Evolutionary conservation across 1,284 basidiomycete species (phyloP).

Genomic region (Taiwanofungus camphoratus): DNA sequence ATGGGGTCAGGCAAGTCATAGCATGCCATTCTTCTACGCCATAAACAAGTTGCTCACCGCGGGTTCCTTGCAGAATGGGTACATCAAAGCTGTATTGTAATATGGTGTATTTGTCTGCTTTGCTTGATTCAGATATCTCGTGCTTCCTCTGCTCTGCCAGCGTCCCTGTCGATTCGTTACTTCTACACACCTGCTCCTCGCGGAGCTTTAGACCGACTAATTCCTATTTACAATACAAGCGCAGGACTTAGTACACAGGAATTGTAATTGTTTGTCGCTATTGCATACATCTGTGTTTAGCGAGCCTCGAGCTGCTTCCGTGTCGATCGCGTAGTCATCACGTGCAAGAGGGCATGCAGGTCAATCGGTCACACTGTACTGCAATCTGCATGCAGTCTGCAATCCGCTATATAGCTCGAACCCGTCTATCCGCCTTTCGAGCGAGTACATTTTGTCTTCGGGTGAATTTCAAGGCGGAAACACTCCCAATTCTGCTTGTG

Average conservation of each 20-base stretch:
- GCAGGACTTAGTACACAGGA: no score
- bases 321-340: constrained; percentile 1
- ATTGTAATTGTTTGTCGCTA: no score
- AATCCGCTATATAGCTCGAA: constrained; percentile 1
- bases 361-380: not conserved
- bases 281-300: no score
- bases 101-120: not conserved
- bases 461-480: no score
- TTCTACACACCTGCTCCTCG: no score
- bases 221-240: not conserved
- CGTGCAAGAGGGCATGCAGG: no score
- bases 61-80: no score
- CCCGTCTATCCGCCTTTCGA: not conserved
- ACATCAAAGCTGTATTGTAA: constrained; percentile 2
- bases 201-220: constrained; percentile 1
- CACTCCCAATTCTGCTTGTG: not conserved
- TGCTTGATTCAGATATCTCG: not conserved
- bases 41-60: no score
- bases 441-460: not conserved
- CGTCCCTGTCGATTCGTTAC: not conserved
- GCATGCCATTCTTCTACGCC: not conserved
- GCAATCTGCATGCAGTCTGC: constrained; percentile 5
- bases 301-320: not conserved
- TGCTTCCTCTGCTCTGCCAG: not conserved
- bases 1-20: not conserved